phyloP scores from a whole-genome alignment of 2,329 filamentous ascomycete genomes.

The Fusarium bactridioides region DNA sequence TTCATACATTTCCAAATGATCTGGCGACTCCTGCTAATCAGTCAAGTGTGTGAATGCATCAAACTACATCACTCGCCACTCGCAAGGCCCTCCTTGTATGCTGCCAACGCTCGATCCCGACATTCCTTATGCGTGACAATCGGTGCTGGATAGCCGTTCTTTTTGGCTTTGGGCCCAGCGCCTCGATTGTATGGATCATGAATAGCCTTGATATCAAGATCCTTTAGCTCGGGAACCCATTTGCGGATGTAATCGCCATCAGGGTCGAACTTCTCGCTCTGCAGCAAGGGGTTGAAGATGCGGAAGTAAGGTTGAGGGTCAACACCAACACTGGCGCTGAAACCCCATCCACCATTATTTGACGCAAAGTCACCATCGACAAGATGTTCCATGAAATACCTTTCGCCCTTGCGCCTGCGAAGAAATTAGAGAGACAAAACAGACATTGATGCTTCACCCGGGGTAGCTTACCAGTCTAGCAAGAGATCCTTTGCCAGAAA shows the following conservation, averaged over 20 bases:
- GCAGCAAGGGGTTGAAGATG: constrained; percentile 85
- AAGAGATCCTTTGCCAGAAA: constrained; percentile 83
- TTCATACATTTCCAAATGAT: neutral
- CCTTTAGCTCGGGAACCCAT: constrained; percentile 80
- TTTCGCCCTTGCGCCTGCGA: constrained; percentile 73
- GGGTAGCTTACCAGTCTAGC: constrained; percentile 68
- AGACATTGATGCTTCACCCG: neutral
- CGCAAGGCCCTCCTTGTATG: constrained; percentile 68
- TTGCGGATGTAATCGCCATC: constrained; percentile 81
- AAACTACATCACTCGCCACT: constrained; percentile 38
- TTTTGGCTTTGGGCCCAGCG: constrained; percentile 64
- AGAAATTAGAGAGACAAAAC: neutral
- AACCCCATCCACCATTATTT: constrained; percentile 72
- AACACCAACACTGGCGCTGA: constrained; percentile 71
- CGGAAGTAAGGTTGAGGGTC: constrained; percentile 91
- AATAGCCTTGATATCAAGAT: constrained; percentile 71
- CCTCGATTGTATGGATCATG: constrained; percentile 82
- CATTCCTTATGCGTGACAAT: constrained; percentile 78
- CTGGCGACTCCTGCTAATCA: neutral
- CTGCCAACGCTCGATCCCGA: constrained; percentile 71
- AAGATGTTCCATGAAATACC: constrained; percentile 82
- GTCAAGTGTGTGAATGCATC: neutral
- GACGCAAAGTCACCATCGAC: constrained; percentile 83
- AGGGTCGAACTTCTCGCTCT: constrained; percentile 86
- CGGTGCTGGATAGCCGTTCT: constrained; percentile 74